phyloP scores from a whole-genome alignment of 2,329 filamentous ascomycete species.

The Fusarium citri region DNA sequence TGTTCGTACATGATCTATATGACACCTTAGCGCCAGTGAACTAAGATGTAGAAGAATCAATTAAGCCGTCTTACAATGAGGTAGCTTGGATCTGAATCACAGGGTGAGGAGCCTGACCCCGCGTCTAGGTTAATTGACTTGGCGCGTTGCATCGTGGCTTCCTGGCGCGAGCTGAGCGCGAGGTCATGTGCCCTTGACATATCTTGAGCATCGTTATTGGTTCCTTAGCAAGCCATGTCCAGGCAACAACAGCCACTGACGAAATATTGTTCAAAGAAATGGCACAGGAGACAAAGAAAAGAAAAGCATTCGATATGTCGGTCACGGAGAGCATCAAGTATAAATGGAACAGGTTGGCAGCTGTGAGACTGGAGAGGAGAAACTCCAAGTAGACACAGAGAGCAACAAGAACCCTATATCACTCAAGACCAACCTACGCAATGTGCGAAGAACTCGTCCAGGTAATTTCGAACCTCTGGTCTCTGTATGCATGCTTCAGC shows the following conservation, averaged over 20 bases:
- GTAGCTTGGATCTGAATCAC: not conserved
- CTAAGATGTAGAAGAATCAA: not conserved
- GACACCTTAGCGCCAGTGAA: not conserved
- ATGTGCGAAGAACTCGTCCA: conserved; percentile 26
- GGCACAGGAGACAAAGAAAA: not conserved
- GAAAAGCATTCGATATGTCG: not conserved
- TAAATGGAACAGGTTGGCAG: conserved; percentile 25
- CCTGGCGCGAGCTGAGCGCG: conserved; percentile 36
- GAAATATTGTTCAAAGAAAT: not conserved
- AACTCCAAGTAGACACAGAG: too few relatives aligned
- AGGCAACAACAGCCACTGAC: conserved; percentile 41
- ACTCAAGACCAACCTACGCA: not conserved
- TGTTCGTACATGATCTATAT: not conserved
- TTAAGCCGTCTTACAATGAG: not conserved
- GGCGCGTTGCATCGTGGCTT: conserved; percentile 28
- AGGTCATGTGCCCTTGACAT: conserved; percentile 42
- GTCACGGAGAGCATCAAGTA: conserved; percentile 12
- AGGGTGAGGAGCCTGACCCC: conserved; percentile 4
- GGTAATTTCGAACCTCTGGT: conserved; percentile 7
- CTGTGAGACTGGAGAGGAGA: not conserved
- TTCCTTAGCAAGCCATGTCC: conserved; percentile 30
- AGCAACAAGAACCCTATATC: too few relatives aligned
- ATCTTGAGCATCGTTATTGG: conserved; percentile 24
- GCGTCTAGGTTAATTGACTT: conserved; percentile 2
- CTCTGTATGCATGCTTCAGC: not conserved